These are phyloP conservation scores for Hygrocybe coccinea DNA, from an alignment of 768 basidiomycete species.

Conservation along the genomic window DNA sequence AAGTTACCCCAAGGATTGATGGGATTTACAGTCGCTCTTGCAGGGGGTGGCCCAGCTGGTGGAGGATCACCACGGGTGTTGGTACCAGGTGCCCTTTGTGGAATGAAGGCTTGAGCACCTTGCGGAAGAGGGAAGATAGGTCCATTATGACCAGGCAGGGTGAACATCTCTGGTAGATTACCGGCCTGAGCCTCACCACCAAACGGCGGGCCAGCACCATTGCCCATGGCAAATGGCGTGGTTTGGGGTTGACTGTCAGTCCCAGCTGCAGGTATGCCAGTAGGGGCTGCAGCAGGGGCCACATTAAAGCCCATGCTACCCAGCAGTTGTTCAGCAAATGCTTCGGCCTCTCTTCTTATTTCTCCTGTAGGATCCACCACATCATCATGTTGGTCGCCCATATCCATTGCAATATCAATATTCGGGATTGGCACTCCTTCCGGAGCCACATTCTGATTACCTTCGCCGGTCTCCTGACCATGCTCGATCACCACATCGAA, in stretches of 20 bases:
- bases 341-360: neutral
- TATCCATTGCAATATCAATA: slow-evolving; percentile 15
- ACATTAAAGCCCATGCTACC: neutral
- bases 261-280: neutral
- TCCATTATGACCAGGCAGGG: neutral
- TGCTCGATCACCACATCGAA: slow-evolving; percentile 1
- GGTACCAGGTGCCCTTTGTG: neutral
- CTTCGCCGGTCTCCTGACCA: neutral
- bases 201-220: neutral
- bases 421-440: neutral
- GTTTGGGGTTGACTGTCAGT: neutral
- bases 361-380: neutral
- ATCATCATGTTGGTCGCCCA: slow-evolving; percentile 8
- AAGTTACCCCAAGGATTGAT: neutral
- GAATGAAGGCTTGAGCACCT: too few species aligned
- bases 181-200: neutral
- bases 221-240: neutral
- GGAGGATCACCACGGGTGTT: neutral
- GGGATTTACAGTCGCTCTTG: neutral
- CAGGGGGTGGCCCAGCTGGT: too few species aligned
- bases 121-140: neutral
- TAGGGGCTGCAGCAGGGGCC: neutral
- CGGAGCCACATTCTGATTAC: neutral
- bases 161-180: too few species aligned
- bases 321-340: neutral